These are phyloP conservation scores for Cryptosporidium andersoni DNA, from an alignment of 169 alveolate genomes.

Conservation along the genomic window DNA sequence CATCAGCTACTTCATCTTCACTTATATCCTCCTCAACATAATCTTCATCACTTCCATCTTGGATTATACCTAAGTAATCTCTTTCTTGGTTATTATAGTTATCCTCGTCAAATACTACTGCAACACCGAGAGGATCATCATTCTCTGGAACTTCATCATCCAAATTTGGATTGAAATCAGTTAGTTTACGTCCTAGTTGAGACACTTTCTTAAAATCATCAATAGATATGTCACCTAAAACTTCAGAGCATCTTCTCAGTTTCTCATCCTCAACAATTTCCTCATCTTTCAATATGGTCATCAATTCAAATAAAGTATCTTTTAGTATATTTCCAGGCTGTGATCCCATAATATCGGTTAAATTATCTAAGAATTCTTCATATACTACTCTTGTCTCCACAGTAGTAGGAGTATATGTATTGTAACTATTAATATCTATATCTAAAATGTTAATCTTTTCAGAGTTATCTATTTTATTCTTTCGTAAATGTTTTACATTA, in stretches of 20 bases:
- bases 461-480: conserved; percentile 73
- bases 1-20: conserved; percentile 76
- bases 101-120: conserved; percentile 71
- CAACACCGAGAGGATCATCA: conserved; percentile 80
- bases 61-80: conserved; percentile 39
- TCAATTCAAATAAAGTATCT: conserved; percentile 93
- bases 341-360: conserved; percentile 89
- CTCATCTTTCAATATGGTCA: conserved; percentile 87
- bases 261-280: conserved; percentile 82
- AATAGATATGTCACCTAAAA: conserved; percentile 77
- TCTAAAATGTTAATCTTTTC: conserved; percentile 29
- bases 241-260: conserved; percentile 80
- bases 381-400: conserved; percentile 88
- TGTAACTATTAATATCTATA: conserved; percentile 74
- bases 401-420: conserved; percentile 90
- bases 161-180: conserved; percentile 79
- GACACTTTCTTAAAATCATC: conserved; percentile 77
- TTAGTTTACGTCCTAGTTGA: conserved; percentile 77
- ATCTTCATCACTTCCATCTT: conserved; percentile 58
- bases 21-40: conserved; percentile 40
- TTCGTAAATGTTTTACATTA: conserved; percentile 59
- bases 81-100: conserved; percentile 41
- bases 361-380: conserved; percentile 86
- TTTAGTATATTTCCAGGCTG: conserved; percentile 89
- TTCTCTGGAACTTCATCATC: conserved; percentile 72